phyloP scores from a whole-genome alignment of 805 yeast species.

The Candida taoyuanica region DNA sequence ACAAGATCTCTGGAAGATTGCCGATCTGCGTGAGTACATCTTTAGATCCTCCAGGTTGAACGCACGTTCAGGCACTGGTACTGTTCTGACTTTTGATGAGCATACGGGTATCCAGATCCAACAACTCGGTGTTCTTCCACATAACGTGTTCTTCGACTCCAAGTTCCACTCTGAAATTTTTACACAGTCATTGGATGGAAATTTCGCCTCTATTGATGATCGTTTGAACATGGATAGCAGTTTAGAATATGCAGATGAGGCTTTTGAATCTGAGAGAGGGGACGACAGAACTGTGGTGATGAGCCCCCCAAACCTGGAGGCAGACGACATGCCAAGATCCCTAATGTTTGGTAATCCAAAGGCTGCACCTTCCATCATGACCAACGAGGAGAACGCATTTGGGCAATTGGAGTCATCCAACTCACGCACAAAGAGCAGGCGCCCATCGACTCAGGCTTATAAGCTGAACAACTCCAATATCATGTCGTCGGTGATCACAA shows the following conservation, averaged over 20 bases:
- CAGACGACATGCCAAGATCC: constrained; percentile 15
- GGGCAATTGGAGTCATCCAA: constrained; percentile 37
- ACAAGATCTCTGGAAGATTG: constrained; percentile 78
- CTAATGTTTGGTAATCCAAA: constrained; percentile 32
- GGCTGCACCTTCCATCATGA: constrained; percentile 36
- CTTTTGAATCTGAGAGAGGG: constrained; percentile 1
- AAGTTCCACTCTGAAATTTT: constrained; percentile 19
- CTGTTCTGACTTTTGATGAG: constrained; percentile 13
- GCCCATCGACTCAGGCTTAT: constrained; percentile 11
- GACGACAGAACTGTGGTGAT: constrained; percentile 13
- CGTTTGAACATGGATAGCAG: constrained; percentile 11
- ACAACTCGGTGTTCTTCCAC: constrained; percentile 39
- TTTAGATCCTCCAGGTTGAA: constrained; percentile 46
- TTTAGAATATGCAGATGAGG: constrained; percentile 8
- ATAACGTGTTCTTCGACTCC: constrained; percentile 48
- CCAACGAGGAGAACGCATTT: constrained; percentile 37
- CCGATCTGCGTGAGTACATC: constrained; percentile 64
- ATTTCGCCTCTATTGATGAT: constrained; percentile 13
- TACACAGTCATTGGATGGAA: constrained; percentile 10
- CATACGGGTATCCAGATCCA: constrained; percentile 24
- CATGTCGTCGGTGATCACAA: constrained; percentile 32
- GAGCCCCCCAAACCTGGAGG: constrained; percentile 6
- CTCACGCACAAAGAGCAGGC: constrained; percentile 16
- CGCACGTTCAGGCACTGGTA: constrained; percentile 29
- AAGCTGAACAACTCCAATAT: constrained; percentile 9